phyloP scores from a whole-genome alignment of 176 grass and related monocot genomes.

The sorghum (Sorghum bicolor) region Sorghum_bicolor_NCBIv3 NC_012873.2:2665501-2666000 shows the following conservation, averaged over 20 bases:
- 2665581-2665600: slow-evolving; percentile 95
- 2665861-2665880: slow-evolving; percentile 17
- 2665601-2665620: slow-evolving; percentile 97
- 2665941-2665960: neutral
- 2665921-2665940: slow-evolving; percentile 80
- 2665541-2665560: slow-evolving; percentile 55
- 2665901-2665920: slow-evolving; percentile 96
- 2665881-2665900: slow-evolving; percentile 97
- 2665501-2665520: neutral
- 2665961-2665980: slow-evolving; percentile 2
- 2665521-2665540: neutral
- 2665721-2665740: neutral
- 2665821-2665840: slow-evolving; percentile 1
- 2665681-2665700: neutral
- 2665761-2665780: neutral
- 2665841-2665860: neutral
- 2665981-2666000: slow-evolving; percentile 13
- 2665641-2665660: neutral
- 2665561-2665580: slow-evolving; percentile 99
- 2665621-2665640: slow-evolving; percentile 93
- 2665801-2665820: neutral
- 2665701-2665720: neutral
- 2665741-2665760: neutral
- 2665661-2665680: slow-evolving; percentile 1
- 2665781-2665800: neutral